These are phyloP conservation scores for Pyrus hybrid DNA, from an alignment of 331 rosid species.

Conservation along the genomic window DNA sequence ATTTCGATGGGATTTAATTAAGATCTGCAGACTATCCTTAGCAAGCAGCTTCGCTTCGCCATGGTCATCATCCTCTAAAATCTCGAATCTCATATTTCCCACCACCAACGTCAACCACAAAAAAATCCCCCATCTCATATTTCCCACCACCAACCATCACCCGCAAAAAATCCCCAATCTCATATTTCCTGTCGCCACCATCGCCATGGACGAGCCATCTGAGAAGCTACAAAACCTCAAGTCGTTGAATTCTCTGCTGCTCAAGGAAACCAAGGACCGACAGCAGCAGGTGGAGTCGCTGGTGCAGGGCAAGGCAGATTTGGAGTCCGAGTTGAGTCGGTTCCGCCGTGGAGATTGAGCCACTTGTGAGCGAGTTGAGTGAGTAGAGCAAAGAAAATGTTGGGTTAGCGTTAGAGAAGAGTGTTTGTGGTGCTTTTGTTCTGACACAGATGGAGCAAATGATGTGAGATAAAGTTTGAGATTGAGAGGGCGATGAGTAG, in stretches of 20 bases:
- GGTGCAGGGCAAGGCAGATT: constrained; percentile 9
- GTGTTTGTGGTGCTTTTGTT: constrained; percentile 24
- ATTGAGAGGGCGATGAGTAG: constrained; percentile 13
- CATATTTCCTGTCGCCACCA: constrained; percentile 1
- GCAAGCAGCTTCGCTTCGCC: no score
- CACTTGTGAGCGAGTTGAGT: neutral
- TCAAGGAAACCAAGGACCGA: constrained; percentile 41
- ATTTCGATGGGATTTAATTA: no score
- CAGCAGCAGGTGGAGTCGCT: constrained; percentile 41
- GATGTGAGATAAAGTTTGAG: constrained; percentile 21
- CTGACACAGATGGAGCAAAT: constrained; percentile 29
- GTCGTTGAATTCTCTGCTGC: constrained; percentile 46
- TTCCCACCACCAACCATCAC: neutral
- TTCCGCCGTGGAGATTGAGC: constrained; percentile 17
- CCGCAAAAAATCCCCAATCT: no score
- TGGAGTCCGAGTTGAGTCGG: constrained; percentile 25
- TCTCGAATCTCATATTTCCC: constrained; percentile 6
- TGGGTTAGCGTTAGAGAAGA: constrained; percentile 34
- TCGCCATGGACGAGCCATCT: constrained; percentile 25
- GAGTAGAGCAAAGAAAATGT: neutral
- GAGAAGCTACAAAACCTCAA: constrained; percentile 52
- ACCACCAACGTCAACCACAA: neutral
- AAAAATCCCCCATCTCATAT: constrained; percentile 30
- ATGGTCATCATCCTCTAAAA: neutral
- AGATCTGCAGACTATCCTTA: no score